Conservation (phyloP, 306 rosid genomes). For the Begonia masoniana region DNA sequence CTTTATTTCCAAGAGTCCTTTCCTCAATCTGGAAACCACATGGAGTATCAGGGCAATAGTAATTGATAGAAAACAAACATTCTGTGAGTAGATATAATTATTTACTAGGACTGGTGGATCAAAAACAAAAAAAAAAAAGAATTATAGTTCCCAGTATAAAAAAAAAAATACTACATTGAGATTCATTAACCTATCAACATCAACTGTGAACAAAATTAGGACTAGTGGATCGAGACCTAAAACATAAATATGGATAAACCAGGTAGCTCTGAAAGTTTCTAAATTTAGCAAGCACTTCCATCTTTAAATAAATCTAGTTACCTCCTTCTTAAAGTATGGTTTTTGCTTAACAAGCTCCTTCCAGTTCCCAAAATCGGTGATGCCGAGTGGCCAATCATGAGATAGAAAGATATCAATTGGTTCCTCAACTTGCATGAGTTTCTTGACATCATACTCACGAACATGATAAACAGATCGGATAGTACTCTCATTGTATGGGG, state of each 20-base stretch:
- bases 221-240: no score
- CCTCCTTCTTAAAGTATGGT: conserved; percentile 58
- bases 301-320: conserved; percentile 5
- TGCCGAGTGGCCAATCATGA: conserved; percentile 88
- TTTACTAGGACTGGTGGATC: no score
- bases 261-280: not conserved
- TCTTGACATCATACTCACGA: conserved; percentile 77
- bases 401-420: conserved; percentile 79
- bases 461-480: conserved; percentile 83
- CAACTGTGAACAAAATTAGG: no score
- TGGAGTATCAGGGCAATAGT: not conserved
- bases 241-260: no score
- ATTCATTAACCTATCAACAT: no score
- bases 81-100: no score
- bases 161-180: no score
- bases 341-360: conserved; percentile 45
- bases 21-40: conserved; percentile 50
- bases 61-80: no score
- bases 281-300: not conserved
- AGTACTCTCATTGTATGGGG: conserved; percentile 61
- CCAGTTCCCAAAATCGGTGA: conserved; percentile 83
- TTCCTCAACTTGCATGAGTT: conserved; percentile 71
- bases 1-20: conserved; percentile 66
- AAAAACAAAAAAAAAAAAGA: no score
- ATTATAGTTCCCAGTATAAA: no score